phyloP scores from a whole-genome alignment of 805 yeast species.

The Saturnispora sekii region DNA sequence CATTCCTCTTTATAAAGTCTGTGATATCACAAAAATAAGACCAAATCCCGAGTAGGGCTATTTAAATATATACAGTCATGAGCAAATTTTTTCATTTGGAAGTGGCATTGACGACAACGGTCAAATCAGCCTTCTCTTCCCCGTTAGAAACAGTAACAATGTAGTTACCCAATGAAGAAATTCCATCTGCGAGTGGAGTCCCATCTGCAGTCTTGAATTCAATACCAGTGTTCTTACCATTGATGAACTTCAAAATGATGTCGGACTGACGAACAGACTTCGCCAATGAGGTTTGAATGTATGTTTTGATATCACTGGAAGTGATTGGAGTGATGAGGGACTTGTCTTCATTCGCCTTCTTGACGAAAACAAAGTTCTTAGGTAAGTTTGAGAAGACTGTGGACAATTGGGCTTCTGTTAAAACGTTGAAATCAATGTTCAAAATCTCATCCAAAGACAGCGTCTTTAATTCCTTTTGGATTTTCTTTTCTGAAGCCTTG shows the following conservation, averaged over 20 bases:
- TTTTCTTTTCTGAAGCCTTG: neutral
- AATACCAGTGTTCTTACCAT: slow-evolving; percentile 13
- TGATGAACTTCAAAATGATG: slow-evolving; percentile 17
- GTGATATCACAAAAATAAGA: neutral
- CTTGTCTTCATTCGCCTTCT: slow-evolving; percentile 15
- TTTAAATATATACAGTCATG: slow-evolving; percentile 52
- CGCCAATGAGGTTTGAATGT: slow-evolving; percentile 8
- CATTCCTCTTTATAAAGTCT: neutral
- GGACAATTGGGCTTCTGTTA: slow-evolving; percentile 15
- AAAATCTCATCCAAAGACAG: slow-evolving; percentile 23
- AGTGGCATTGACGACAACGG: slow-evolving; percentile 19
- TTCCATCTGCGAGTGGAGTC: slow-evolving; percentile 8
- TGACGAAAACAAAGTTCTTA: slow-evolving; percentile 20
- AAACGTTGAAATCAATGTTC: slow-evolving; percentile 17
- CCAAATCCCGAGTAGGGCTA: slow-evolving; percentile 36
- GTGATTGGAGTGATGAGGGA: slow-evolving; percentile 13
- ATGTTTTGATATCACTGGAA: slow-evolving; percentile 1
- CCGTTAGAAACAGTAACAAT: slow-evolving; percentile 15
- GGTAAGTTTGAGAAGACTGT: slow-evolving; percentile 21
- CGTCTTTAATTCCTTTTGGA: slow-evolving; percentile 7
- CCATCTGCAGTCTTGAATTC: slow-evolving; percentile 13
- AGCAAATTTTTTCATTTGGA: slow-evolving; percentile 38
- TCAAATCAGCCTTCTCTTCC: slow-evolving; percentile 12
- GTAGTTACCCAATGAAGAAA: slow-evolving; percentile 19
- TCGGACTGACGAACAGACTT: slow-evolving; percentile 11